Evolutionary conservation across 331 rosid species (phyloP).

Genomic region (Pyracantha coccinea): DNA sequence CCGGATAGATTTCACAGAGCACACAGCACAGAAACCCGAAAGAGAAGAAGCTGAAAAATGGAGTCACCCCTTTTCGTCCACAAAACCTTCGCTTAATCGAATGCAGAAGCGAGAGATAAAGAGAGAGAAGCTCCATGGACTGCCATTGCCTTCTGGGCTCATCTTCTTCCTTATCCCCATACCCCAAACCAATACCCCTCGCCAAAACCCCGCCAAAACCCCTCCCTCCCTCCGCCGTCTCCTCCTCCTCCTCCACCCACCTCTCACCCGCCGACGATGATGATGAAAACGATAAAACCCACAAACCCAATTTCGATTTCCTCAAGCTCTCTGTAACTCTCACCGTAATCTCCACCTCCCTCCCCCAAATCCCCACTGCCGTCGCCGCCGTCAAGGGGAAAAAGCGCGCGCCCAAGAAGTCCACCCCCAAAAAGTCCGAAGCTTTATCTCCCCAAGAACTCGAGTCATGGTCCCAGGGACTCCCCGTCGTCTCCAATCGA

Average conservation of each 20-base stretch:
- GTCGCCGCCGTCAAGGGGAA: conserved; percentile 41
- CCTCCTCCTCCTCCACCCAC: conserved; percentile 34
- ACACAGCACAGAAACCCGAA: neutral
- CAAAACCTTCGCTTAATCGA: neutral
- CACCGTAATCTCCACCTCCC: conserved; percentile 59
- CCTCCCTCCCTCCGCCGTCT: conserved; percentile 21
- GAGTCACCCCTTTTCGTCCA: neutral
- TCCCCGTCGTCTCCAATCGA: conserved; percentile 69
- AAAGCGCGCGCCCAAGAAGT: conserved; percentile 42
- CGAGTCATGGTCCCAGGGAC: conserved; percentile 58
- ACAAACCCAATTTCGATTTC: conserved; percentile 31
- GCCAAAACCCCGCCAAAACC: neutral
- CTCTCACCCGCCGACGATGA: conserved; percentile 20
- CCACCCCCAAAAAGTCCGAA: conserved; percentile 41
- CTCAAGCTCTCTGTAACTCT: conserved; percentile 70
- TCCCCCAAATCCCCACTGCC: conserved; percentile 35
- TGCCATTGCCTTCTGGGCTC: conserved; percentile 31
- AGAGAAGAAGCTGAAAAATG: neutral
- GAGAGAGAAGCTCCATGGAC: conserved; percentile 38
- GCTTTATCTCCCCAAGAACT: conserved; percentile 65
- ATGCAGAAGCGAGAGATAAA: conserved; percentile 4
- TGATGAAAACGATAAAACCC: conserved; percentile 15
- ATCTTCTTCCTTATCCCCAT: conserved; percentile 14
- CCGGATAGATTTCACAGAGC: neutral
- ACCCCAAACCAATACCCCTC: conserved; percentile 18